Evolutionary conservation across 2,329 filamentous ascomycete species (phyloP), one percentile per base, ranked within the genome.

Genomic region (Monilinia fructigena): DNA sequence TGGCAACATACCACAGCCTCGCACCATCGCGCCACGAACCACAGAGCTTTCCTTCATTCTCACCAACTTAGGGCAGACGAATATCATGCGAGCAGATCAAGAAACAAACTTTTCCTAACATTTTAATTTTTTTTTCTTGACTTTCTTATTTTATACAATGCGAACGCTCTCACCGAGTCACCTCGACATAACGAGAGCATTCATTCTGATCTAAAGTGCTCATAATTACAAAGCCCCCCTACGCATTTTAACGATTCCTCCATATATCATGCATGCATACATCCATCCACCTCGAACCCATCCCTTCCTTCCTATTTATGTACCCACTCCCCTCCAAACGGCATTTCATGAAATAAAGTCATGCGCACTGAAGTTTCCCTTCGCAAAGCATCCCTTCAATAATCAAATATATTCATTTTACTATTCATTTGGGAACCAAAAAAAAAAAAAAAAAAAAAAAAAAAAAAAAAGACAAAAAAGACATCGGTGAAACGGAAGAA

Each of bases 361-460:
- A 38, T 5, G 53, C 23, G 48, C 48, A 52, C 11, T 11, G 11
- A 52, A 23, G 11, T 50, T 55, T 14, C 4, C 53, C 11, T 38
- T n/a, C 45, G 45, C 45, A 23, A 38, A 48, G 48, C 42, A 60
- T 60, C 20, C 56, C 26, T n/a, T 35, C n/a, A 23, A 35, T n/a
- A n/a, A 60, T 50, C n/a, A 45, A 38, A 38, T 50, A 38, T 50
- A 50, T 50, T 60, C 58, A 50, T 60, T 50, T 50, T 50, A 60
- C 20, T 35, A 23, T 28, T 50, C 20, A 60, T 38, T 60, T 60
- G 14, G 14, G 12, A 28, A 50, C 28, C 4, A 16, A 48, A 26
- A 56, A 42, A 18, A 20, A 48, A 35, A 56, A 48, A 35, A 56
- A 16, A 48, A 26, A 56, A 42, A 18, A 20, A 48, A 35, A 56